A percentile compares a stretch with the other conserved stretches of the same genome.
Conservation (phyloP, 306 rosid genomes). For the Cucumis hystrix region DNA sequence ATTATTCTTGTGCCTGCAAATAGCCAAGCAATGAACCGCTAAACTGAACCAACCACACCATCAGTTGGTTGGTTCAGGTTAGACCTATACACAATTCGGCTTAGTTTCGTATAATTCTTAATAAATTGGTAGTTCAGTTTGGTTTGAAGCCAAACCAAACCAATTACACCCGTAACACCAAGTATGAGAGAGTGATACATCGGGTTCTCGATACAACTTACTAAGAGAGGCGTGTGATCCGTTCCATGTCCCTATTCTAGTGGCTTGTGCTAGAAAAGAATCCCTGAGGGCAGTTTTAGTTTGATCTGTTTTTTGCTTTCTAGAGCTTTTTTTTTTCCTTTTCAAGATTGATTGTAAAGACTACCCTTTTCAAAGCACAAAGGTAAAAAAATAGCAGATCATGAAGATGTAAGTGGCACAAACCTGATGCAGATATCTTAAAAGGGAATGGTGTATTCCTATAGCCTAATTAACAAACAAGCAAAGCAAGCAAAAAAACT, state of each 20-base stretch:
- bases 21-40: too few species aligned
- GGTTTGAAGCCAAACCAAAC: too few species aligned
- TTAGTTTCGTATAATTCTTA: too few species aligned
- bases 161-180: too few species aligned
- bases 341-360: neutral
- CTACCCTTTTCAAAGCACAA: neutral
- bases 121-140: too few species aligned
- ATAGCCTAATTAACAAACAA: neutral
- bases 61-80: too few species aligned
- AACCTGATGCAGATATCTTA: neutral
- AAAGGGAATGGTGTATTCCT: neutral
- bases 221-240: constrained; percentile 24
- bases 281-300: neutral
- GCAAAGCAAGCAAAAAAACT: neutral
- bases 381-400: neutral
- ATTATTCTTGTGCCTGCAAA: too few species aligned
- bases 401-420: neutral
- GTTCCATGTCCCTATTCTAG: constrained; percentile 41
- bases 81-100: too few species aligned
- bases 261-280: neutral
- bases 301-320: neutral
- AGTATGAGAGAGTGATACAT: constrained; percentile 37
- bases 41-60: too few species aligned
- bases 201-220: constrained; percentile 39
- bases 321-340: neutral